Evolutionary conservation across 1,139 yeast genomes (phyloP), one percentile per base, ranked within the genome.

Genomic region (Tardiomyces digboiensis): DNA sequence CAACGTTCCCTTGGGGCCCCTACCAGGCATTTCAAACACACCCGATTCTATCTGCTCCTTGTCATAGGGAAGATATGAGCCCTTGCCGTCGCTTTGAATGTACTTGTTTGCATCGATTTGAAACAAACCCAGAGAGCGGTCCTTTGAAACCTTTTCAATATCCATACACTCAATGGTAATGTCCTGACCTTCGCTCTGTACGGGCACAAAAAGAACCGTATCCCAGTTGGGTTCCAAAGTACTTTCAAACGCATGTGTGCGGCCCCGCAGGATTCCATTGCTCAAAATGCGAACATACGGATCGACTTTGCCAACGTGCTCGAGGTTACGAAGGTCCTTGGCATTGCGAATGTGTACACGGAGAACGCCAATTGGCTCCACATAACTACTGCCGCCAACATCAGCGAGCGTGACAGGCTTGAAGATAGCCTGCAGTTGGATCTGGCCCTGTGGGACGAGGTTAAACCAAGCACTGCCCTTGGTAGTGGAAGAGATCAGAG

Each of bases 141-240:
- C 98, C 38, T 79, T 77, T 19, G 82, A 77, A 46, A 70, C 74
- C 47, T 74, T 72, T 65, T 89, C 94, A 40, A 82, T 84, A 65
- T 89, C 97, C 96, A 91, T 85, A 10, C 80, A 94, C 63, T 91
- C 97, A 44, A 93, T 62, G 2, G 88, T 80, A 52, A 89, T 66
- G 57, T 76, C 81, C 62, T 89, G 97, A 59, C 81, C 81, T 36
- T 88, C 77, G 40, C 88, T 82, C 13, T 93, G 76, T 20, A 91
- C 76, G 7, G 95, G 81, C 37, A 86, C 77, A 62, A 87, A 91
- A 44, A 86, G 71, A 2, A 84, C 72, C 62, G 88, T 91, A 59
- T 88, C 80, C 86, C 89, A 93, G 10, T 78, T 78, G 13, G 99
- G 98, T 52, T 82, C 71, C 56, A 81, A 70, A 2, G 86, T 78